A percentile compares a stretch with the other conserved stretches of the same genome.
These are phyloP conservation scores for Calocybe cyanea DNA, from an alignment of 768 basidiomycete species.

Conservation along the genomic window DNA sequence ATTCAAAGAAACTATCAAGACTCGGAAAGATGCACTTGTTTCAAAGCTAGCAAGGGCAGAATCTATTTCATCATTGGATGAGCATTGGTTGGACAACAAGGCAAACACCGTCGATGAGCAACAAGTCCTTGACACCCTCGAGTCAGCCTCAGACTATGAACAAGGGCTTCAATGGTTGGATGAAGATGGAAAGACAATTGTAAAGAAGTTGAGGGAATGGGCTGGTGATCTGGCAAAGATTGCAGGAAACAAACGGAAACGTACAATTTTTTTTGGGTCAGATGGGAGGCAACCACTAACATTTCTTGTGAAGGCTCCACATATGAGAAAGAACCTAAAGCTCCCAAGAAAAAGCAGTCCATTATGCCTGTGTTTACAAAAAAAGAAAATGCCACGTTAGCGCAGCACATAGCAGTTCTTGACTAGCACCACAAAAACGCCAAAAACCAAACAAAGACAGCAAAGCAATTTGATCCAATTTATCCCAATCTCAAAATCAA, in stretches of 20 bases:
- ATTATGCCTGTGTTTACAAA: conserved; percentile 6
- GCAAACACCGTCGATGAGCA: conserved; percentile 10
- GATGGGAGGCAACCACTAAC: too few species aligned
- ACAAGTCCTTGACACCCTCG: conserved; percentile 3
- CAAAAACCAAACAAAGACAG: conserved; percentile 21
- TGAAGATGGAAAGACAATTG: not conserved
- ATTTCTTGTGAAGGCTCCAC: too few species aligned
- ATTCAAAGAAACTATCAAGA: conserved; percentile 5
- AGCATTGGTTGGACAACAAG: conserved; percentile 7
- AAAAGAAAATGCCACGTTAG: conserved; percentile 6
- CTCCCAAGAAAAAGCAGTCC: not conserved
- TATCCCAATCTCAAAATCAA: conserved; percentile 25
- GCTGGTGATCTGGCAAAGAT: conserved; percentile 2
- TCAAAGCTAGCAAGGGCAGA: conserved; percentile 2
- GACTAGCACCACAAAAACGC: conserved; percentile 24
- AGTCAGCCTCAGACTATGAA: not conserved
- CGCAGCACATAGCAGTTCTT: conserved; percentile 1
- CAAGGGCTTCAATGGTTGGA: not conserved
- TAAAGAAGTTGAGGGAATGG: conserved; percentile 3
- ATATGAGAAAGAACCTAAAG: not conserved
- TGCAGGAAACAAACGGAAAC: not conserved
- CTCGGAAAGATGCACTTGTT: conserved; percentile 2
- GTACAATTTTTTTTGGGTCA: too few species aligned
- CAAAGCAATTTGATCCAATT: conserved; percentile 17
- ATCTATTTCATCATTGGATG: conserved; percentile 3